Evolutionary conservation across 768 basidiomycete species (phyloP).

Genomic region (Pulveroboletus sp.): DNA sequence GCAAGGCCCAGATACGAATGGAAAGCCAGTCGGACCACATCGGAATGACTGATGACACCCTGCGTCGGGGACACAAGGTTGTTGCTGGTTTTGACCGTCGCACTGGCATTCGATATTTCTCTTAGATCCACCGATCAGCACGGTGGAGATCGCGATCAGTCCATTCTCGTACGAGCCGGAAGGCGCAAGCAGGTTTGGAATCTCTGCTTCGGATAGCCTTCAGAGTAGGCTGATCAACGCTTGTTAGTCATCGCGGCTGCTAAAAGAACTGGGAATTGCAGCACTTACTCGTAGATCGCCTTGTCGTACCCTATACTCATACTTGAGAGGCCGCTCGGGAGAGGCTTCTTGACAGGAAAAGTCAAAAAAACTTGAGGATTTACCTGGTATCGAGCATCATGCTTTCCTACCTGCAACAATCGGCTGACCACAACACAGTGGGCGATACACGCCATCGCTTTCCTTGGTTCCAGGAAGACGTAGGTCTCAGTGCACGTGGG

Average conservation of each 20-base stretch:
- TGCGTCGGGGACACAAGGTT: slow-evolving; percentile 37
- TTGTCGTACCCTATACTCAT: not conserved
- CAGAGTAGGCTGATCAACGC: slow-evolving; percentile 14
- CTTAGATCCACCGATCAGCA: slow-evolving; percentile 51
- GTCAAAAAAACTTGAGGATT: slow-evolving; percentile 39
- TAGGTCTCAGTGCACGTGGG: not conserved
- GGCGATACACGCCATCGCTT: slow-evolving; percentile 38
- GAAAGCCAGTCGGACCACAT: slow-evolving; percentile 47
- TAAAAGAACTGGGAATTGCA: slow-evolving; percentile 50
- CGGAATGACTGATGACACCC: slow-evolving; percentile 55
- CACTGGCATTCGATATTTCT: not conserved
- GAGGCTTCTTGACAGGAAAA: slow-evolving; percentile 51
- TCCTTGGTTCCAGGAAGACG: slow-evolving; percentile 48
- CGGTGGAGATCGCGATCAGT: slow-evolving; percentile 67
- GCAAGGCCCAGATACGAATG: no score
- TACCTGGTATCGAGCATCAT: slow-evolving; percentile 25
- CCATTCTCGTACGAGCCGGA: slow-evolving; percentile 52
- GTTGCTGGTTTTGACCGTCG: not conserved
- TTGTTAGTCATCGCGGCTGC: slow-evolving; percentile 53
- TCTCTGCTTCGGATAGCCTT: no score
- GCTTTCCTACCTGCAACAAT: not conserved
- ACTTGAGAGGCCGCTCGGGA: slow-evolving; percentile 45
- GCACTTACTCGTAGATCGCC: slow-evolving; percentile 54
- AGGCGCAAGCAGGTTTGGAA: slow-evolving; percentile 47
- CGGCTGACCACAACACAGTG: slow-evolving; percentile 22